phyloP scores from a whole-genome alignment of 1,284 basidiomycete genomes.

The Sanghuangporus sanghuang region DNA sequence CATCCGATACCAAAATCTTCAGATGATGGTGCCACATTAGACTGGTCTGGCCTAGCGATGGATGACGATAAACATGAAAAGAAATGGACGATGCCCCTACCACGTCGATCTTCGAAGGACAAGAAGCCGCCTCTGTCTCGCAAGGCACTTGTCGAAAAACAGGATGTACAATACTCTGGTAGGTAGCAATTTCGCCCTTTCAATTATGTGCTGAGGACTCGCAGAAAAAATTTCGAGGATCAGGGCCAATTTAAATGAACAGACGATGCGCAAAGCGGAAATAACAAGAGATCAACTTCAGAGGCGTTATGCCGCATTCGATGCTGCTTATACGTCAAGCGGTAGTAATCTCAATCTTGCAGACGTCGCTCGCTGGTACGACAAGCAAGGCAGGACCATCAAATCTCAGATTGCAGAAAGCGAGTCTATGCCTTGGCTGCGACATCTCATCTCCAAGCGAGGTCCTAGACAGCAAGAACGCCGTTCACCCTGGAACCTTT shows the following conservation, averaged over 20 bases:
- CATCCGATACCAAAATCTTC: constrained; percentile 61
- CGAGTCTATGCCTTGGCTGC: constrained; percentile 69
- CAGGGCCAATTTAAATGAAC: constrained; percentile 40
- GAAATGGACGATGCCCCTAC: constrained; percentile 54
- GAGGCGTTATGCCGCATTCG: constrained; percentile 55
- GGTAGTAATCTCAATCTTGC: constrained; percentile 38
- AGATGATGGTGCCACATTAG: constrained; percentile 61
- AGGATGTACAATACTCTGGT: constrained; percentile 47
- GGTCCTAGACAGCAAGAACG: constrained; percentile 19
- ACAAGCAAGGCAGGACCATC: constrained; percentile 38
- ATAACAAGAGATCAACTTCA: constrained; percentile 62
- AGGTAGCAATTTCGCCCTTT: constrained; percentile 9
- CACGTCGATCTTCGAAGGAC: constrained; percentile 58
- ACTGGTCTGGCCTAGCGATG: constrained; percentile 51
- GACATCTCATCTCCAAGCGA: constrained; percentile 49
- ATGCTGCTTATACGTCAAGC: constrained; percentile 31
- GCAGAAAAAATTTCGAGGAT: constrained; percentile 56
- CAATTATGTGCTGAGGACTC: constrained; percentile 6
- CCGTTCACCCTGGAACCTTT: constrained; percentile 48
- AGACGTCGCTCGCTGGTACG: constrained; percentile 55
- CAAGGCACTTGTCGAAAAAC: constrained; percentile 41
- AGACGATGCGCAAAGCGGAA: constrained; percentile 57
- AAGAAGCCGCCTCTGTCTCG: constrained; percentile 34
- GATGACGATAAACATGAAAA: constrained; percentile 54
- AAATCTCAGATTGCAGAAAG: constrained; percentile 48